These are phyloP conservation scores for Linanthus parryae DNA, from an alignment of 148 eudicot genomes.

Conservation along the genomic window DNA sequence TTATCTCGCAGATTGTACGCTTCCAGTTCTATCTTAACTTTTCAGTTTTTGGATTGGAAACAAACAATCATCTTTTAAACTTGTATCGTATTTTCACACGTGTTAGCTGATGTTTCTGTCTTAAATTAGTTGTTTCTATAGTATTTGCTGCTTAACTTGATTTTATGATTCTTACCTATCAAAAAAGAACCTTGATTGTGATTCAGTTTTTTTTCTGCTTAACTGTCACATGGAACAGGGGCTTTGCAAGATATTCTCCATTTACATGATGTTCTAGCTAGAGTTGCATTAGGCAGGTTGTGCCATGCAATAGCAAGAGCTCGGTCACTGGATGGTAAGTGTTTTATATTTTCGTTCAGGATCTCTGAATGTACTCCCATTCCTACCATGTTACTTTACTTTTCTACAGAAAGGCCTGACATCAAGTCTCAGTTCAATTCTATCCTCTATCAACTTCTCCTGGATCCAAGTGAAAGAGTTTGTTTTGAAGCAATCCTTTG, in stretches of 20 bases:
- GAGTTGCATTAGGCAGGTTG: slow-evolving; percentile 96
- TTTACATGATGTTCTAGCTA: slow-evolving; percentile 96
- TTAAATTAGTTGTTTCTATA: no score
- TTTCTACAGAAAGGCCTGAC: slow-evolving; percentile 85
- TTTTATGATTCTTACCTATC: no score
- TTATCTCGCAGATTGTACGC: no score
- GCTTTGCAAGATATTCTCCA: slow-evolving; percentile 91
- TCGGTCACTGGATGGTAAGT: slow-evolving; percentile 81
- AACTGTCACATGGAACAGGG: slow-evolving; percentile 44
- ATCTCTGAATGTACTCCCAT: background rate
- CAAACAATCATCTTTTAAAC: no score
- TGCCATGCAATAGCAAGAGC: slow-evolving; percentile 93
- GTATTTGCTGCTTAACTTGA: no score
- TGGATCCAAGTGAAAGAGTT: slow-evolving; percentile 99
- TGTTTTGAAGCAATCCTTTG: slow-evolving; percentile 97
- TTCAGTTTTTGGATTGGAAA: no score
- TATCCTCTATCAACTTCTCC: slow-evolving; percentile 87
- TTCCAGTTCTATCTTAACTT: no score
- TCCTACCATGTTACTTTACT: no score
- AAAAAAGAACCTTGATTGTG: background rate
- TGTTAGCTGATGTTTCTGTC: no score
- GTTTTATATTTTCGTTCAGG: slow-evolving; percentile 4
- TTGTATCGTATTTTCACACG: no score
- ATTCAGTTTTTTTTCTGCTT: slow-evolving; percentile 1
- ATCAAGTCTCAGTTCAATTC: slow-evolving; percentile 79